Evolutionary conservation across 2,329 filamentous ascomycete species (phyloP).

Genomic region (Plenodomus lindquistii): DNA sequence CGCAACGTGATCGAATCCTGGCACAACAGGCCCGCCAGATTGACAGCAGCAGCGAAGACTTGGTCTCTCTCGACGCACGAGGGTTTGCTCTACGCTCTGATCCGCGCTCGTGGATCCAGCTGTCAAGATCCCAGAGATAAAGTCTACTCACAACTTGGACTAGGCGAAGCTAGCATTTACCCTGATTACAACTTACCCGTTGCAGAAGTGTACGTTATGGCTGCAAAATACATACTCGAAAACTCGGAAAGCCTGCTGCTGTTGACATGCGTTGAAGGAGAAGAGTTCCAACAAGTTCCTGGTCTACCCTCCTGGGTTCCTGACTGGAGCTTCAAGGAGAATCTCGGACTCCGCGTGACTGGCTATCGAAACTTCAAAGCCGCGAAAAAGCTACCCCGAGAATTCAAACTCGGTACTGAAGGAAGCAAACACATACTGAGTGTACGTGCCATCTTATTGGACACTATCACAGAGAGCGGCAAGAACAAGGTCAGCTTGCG

Average conservation of each 20-base stretch:
- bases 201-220: slow-evolving; percentile 12
- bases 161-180: slow-evolving; percentile 10
- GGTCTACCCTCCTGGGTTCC: slow-evolving; percentile 24
- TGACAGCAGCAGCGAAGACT: slow-evolving; percentile 9
- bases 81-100: slow-evolving; percentile 17
- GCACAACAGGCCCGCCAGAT: slow-evolving; percentile 9
- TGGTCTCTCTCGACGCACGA: slow-evolving; percentile 6
- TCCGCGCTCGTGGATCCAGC: slow-evolving; percentile 10
- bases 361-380: slow-evolving; percentile 17
- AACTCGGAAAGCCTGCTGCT: slow-evolving; percentile 13
- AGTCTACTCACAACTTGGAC: slow-evolving; percentile 19
- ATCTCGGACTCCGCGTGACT: slow-evolving; percentile 12
- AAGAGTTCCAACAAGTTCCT: slow-evolving; percentile 12
- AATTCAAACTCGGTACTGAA: background rate
- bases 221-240: slow-evolving; percentile 19
- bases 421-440: slow-evolving; percentile 4
- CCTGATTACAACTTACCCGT: slow-evolving; percentile 11
- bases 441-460: slow-evolving; percentile 6
- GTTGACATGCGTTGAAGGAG: slow-evolving; percentile 19
- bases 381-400: background rate
- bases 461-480: slow-evolving; percentile 6
- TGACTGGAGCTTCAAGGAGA: slow-evolving; percentile 15
- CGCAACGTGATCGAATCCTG: background rate
- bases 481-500: slow-evolving; percentile 8
- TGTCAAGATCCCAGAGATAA: slow-evolving; percentile 22